Evolutionary conservation across 768 basidiomycete species (phyloP).

Genomic region (Pleurotus cornucopiae): DNA sequence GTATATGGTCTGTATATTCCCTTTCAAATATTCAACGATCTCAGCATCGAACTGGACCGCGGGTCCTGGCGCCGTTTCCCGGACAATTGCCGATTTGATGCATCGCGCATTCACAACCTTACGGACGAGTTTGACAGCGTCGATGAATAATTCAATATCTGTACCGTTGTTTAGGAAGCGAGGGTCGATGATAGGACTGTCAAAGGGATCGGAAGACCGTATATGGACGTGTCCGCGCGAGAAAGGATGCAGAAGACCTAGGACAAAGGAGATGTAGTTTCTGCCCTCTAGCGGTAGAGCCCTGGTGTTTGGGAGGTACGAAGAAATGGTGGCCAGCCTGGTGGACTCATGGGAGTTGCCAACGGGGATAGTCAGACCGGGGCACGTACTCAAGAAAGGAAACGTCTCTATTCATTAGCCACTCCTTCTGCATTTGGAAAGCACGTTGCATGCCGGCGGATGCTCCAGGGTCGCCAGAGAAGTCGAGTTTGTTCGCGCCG

Average conservation of each 20-base stretch:
- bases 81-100: conserved; percentile 5
- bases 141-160: conserved; percentile 21
- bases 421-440: not conserved
- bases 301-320: not conserved
- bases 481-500: not conserved
- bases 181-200: conserved; percentile 14
- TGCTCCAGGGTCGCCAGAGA: not conserved
- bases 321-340: not conserved
- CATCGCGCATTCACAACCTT: conserved; percentile 9
- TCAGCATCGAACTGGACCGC: conserved; percentile 19
- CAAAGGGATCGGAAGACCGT: conserved; percentile 13
- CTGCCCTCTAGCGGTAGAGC: conserved; percentile 15
- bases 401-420: not conserved
- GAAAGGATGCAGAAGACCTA: conserved; percentile 28
- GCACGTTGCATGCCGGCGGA: not conserved
- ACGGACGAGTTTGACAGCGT: conserved; percentile 15
- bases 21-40: conserved; percentile 9
- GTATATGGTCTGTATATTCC: conserved; percentile 13
- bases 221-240: conserved; percentile 35
- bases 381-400: not conserved
- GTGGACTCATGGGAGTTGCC: no score
- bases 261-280: conserved; percentile 16
- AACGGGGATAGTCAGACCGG: no score
- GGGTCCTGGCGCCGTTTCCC: conserved; percentile 16
- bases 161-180: conserved; percentile 14